These are phyloP conservation scores for Bertia moriformis DNA, from an alignment of 2,329 filamentous ascomycete genomes.

Conservation along the genomic window DNA sequence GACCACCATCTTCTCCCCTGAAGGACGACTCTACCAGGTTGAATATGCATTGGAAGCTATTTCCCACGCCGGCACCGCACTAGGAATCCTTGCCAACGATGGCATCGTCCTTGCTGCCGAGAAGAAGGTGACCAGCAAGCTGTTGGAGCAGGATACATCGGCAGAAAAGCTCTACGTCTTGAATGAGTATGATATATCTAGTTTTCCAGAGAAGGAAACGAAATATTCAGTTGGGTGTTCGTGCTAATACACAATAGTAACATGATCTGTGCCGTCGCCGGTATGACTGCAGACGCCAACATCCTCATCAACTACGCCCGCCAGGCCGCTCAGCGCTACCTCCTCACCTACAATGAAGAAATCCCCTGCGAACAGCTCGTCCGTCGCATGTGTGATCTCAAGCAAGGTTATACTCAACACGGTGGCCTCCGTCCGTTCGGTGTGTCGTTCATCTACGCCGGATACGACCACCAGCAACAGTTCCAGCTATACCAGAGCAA, in stretches of 20 bases:
- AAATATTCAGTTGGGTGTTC: no score
- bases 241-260: constrained; percentile 43
- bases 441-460: constrained; percentile 98
- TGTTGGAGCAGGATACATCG: constrained; percentile 97
- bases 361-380: constrained; percentile 98
- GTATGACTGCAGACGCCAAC: constrained; percentile 98
- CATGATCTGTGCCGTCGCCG: constrained; percentile 98
- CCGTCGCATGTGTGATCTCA: constrained; percentile 87
- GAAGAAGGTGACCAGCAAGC: constrained; percentile 97
- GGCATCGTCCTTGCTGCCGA: constrained; percentile 96
- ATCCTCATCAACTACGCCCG: constrained; percentile 99
- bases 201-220: no score
- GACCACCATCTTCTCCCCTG: constrained; percentile 99
- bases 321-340: constrained; percentile 90
- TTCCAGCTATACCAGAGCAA: constrained; percentile 99
- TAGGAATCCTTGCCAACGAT: constrained; percentile 94
- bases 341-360: constrained; percentile 98
- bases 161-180: constrained; percentile 99
- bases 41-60: constrained; percentile 99
- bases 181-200: constrained; percentile 74
- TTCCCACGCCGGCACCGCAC: constrained; percentile 90
- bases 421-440: constrained; percentile 95
- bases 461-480: constrained; percentile 86
- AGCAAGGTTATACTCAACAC: constrained; percentile 98
- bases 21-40: constrained; percentile 95